Evolutionary conservation across 805 yeast species (phyloP).

Genomic region (Isabelozyma rhagii): DNA sequence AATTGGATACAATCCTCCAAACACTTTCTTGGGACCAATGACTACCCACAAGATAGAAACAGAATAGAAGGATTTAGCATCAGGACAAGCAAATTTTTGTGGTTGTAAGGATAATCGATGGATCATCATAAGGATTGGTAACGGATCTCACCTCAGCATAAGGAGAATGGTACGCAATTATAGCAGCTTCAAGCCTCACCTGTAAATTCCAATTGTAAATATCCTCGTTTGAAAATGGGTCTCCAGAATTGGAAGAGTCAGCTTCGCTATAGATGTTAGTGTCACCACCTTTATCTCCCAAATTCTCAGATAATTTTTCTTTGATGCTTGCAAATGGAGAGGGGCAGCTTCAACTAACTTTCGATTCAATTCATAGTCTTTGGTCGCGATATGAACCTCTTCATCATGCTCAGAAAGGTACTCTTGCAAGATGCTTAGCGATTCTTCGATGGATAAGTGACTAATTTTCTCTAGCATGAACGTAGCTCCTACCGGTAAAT

Average conservation of each 20-base stretch:
- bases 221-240: conserved; percentile 2
- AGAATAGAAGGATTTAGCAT: conserved; percentile 38
- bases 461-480: conserved; percentile 34
- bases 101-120: conserved; percentile 30
- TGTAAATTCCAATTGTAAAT: conserved; percentile 20
- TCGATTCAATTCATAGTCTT: conserved; percentile 30
- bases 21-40: conserved; percentile 47
- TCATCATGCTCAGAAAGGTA: conserved; percentile 40
- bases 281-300: neutral
- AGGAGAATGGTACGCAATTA: conserved; percentile 32
- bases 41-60: conserved; percentile 66
- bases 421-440: conserved; percentile 35
- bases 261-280: neutral
- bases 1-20: conserved; percentile 29
- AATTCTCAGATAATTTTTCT: neutral
- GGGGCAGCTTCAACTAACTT: conserved; percentile 7
- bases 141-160: conserved; percentile 30
- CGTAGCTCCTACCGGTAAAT: conserved; percentile 25
- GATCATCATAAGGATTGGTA: conserved; percentile 33
- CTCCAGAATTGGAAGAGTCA: neutral
- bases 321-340: neutral
- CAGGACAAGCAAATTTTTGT: conserved; percentile 41
- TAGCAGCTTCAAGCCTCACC: conserved; percentile 39
- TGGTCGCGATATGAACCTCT: conserved; percentile 46
- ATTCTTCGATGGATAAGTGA: conserved; percentile 32